Conservation (phyloP, 441 rosid genomes). For the Metrosideros polymorpha region DNA sequence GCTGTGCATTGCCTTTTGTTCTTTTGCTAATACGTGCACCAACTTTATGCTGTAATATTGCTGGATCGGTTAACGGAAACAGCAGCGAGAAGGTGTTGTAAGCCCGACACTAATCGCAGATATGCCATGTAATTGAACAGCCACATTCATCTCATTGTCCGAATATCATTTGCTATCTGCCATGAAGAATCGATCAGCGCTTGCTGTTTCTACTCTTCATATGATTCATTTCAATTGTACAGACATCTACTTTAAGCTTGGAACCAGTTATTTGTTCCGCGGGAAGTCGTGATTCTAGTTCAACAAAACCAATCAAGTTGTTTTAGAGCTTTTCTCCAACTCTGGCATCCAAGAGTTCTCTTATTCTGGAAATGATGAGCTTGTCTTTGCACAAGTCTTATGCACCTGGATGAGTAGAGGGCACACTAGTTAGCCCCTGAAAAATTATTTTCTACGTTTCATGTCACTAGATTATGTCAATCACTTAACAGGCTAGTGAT, state of each 20-base stretch:
- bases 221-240: not conserved
- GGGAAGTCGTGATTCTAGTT: no score
- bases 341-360: no score
- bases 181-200: not conserved
- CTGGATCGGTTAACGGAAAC: not conserved
- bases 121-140: not conserved
- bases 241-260: not conserved
- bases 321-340: no score
- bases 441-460: not conserved
- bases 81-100: rapidly evolving
- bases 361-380: no score
- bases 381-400: not conserved
- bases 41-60: not conserved
- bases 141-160: not conserved
- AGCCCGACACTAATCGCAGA: not conserved
- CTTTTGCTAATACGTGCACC: not conserved
- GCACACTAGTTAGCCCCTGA: not conserved
- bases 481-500: not conserved
- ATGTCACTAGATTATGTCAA: not conserved
- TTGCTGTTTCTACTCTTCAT: not conserved
- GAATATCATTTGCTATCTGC: not conserved
- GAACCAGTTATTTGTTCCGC: not conserved
- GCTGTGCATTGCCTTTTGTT: not conserved
- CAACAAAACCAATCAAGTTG: no score
- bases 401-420: not conserved